These are phyloP conservation scores for Gracilaria caudata DNA, from an alignment of 23 red algal species.

Conservation along the genomic window DNA sequence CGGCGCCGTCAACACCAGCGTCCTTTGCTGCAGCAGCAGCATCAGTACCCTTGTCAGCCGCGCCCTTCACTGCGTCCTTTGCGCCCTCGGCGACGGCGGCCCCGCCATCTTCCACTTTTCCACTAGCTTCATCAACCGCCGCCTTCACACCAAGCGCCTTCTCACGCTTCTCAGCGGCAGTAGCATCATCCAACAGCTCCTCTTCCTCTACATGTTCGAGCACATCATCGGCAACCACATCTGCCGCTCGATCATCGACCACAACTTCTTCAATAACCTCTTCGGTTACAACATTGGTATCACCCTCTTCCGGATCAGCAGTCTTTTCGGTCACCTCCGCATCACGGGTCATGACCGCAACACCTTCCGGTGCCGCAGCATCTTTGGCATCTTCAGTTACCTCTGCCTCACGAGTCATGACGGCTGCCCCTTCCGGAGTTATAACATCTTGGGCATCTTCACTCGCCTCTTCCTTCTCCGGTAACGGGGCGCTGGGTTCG, in stretches of 20 bases:
- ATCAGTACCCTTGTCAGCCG: neutral
- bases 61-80: neutral
- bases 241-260: conserved; percentile 6
- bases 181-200: conserved; percentile 33
- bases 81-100: neutral
- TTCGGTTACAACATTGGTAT: conserved; percentile 35
- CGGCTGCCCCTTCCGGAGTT: neutral
- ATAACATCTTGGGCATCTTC: conserved; percentile 2
- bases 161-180: conserved; percentile 17
- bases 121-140: neutral
- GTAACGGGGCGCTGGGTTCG: neutral
- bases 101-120: neutral
- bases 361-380: neutral
- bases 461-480: conserved; percentile 15
- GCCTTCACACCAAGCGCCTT: conserved; percentile 43
- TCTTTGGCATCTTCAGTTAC: conserved; percentile 3
- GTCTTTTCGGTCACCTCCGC: conserved; percentile 36
- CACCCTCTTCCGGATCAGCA: conserved; percentile 22
- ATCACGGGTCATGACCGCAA: conserved; percentile 6
- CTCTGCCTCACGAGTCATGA: conserved; percentile 37
- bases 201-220: conserved; percentile 58
- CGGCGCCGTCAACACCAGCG: neutral
- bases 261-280: conserved; percentile 58
- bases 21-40: neutral
- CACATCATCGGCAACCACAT: conserved; percentile 34